A percentile compares a stretch with the other conserved stretches of the same genome.
These are phyloP conservation scores for Phtheirospermum japonicum DNA, from an alignment of 257 asterid genomes.

Conservation along the genomic window DNA sequence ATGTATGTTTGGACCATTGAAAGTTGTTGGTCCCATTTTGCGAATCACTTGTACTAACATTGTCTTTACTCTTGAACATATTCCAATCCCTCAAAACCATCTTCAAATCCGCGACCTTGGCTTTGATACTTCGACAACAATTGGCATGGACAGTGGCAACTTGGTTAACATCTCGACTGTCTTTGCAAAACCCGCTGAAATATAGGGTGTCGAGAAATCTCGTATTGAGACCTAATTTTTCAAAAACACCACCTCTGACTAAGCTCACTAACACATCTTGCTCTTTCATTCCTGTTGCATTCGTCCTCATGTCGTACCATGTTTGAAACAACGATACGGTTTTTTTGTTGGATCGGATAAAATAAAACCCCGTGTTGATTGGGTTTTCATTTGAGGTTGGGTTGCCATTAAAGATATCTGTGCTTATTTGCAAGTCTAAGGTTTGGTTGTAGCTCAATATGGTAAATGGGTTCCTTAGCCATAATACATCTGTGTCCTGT, in stretches of 20 bases:
- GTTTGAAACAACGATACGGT: constrained; percentile 48
- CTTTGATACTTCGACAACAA: constrained; percentile 56
- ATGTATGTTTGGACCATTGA: constrained; percentile 29
- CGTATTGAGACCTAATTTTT: constrained; percentile 25
- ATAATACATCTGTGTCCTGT: constrained; percentile 61
- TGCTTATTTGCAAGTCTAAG: constrained; percentile 59
- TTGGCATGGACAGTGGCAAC: constrained; percentile 69
- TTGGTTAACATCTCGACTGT: constrained; percentile 29
- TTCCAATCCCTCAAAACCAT: constrained; percentile 57
- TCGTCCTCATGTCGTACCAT: constrained; percentile 48
- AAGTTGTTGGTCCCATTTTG: constrained; percentile 5
- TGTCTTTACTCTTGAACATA: constrained; percentile 25
- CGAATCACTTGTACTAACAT: neutral
- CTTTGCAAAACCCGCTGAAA: constrained; percentile 60
- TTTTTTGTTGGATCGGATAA: constrained; percentile 42
- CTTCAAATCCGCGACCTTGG: constrained; percentile 58
- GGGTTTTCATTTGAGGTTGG: constrained; percentile 32
- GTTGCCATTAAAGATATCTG: constrained; percentile 43
- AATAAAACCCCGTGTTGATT: constrained; percentile 72
- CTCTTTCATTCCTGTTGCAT: constrained; percentile 49
- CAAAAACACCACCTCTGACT: constrained; percentile 18
- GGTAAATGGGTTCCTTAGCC: constrained; percentile 65
- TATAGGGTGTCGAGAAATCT: constrained; percentile 43
- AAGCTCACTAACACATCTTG: constrained; percentile 56
- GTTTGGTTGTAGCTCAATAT: constrained; percentile 32